phyloP scores from a whole-genome alignment of 306 rosid genomes.

The Fragaria nilgerrensis region DNA sequence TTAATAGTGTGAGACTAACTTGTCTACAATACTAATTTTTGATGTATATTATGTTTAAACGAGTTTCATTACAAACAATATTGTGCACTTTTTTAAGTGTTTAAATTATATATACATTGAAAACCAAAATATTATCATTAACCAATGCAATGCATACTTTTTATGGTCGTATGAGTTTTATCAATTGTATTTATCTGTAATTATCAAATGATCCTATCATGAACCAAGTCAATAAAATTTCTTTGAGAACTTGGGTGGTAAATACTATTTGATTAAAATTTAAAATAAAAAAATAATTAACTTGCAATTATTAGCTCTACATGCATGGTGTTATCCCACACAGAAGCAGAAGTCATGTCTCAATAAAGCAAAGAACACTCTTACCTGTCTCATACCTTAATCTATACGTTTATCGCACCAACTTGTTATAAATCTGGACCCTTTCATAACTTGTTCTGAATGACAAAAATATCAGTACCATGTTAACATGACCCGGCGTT shows the following conservation, averaged over 20 bases:
- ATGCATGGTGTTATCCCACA: not conserved
- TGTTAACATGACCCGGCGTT: not conserved
- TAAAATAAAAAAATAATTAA: not conserved
- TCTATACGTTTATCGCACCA: not conserved
- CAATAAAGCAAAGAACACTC: not conserved
- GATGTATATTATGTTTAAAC: too few species aligned
- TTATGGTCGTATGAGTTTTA: too few species aligned
- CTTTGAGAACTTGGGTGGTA: not conserved
- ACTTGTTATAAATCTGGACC: not conserved
- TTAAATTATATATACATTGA: too few species aligned
- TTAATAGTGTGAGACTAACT: not conserved
- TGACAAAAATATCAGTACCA: not conserved
- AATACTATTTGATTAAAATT: too few species aligned
- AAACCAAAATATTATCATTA: too few species aligned
- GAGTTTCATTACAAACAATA: too few species aligned
- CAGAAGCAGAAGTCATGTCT: not conserved
- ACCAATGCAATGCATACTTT: too few species aligned
- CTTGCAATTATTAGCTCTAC: not conserved
- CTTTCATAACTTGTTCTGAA: not conserved
- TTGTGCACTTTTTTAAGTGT: too few species aligned
- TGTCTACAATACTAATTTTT: not conserved
- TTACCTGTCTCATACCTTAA: not conserved
- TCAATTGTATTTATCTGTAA: too few species aligned
- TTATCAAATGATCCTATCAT: too few species aligned
- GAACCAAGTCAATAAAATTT: too few species aligned